Evolutionary conservation across 148 eudicot species (phyloP), one percentile per base, ranked within the genome.

Genomic region (Cornus suecica): DNA sequence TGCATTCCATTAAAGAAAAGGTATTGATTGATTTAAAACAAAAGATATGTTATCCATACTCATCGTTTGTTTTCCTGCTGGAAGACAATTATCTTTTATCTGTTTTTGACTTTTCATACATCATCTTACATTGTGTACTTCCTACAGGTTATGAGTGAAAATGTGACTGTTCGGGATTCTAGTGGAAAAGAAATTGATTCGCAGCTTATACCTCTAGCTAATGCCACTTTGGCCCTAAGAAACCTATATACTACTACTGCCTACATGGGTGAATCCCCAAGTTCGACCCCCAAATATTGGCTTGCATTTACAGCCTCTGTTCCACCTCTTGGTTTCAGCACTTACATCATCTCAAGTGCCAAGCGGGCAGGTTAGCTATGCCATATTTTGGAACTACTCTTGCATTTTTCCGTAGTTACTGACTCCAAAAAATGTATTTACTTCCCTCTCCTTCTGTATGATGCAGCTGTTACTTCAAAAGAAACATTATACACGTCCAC

Each of bases 281-380:
- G 76, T 52, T 74, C 48, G 41, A 69, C 69, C 37, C 80, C 85
- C 84, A 89, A 77, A 71, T 87, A 85, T 77, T 89, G 89, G 97
- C 97, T 94, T 78, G 94, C 97, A 67, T 94, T 94, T 84, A 77
- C 86, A 60, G 99, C 90, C 23, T 86, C 85, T 69, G 96, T 88
- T 45, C 99, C 97, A 64, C 91, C 99, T 69, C 86, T 94, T 76
- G 99, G 99, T 76, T 92, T 90, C 80, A 94, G 82, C 83, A 89
- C 99, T 60, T 94, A 92, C 56, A 74, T 80, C 73, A 82, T 94
- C 73, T 84, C 94, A 29, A 70, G 79, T 64, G 70, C 88, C 71
- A 81, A 80, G 42, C 77, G 68, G 66, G 76, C 85, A 86, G 94
- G 97, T 94, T 74, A 75, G 77, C 72, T 69, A 20, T 74, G 2